Conservation (phyloP, 1,284 basidiomycete genomes). For the Gymnopus androsaceus region DNA sequence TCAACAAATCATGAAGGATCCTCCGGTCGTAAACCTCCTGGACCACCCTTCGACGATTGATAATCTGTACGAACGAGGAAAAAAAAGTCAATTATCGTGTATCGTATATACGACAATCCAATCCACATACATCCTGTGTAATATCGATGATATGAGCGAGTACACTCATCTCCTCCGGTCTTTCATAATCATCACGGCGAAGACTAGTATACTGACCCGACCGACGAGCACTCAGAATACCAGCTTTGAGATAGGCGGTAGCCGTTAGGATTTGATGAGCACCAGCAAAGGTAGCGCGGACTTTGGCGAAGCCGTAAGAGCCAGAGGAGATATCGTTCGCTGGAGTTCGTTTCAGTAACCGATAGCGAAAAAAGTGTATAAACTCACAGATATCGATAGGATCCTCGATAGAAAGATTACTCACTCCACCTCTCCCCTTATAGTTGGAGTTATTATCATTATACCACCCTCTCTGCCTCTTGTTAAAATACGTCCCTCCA, state of each 20-base stretch:
- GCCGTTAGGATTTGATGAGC: conserved; percentile 84
- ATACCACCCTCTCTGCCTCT: conserved; percentile 78
- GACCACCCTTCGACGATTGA: conserved; percentile 70
- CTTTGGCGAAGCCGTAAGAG: conserved; percentile 83
- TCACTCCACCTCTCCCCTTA: conserved; percentile 38
- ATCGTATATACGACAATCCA: too few relatives aligned
- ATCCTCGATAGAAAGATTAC: conserved; percentile 88
- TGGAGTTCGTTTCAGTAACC: conserved; percentile 31
- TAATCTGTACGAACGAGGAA: conserved; percentile 46
- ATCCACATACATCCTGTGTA: conserved; percentile 69
- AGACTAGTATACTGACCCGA: conserved; percentile 49
- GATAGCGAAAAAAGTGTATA: conserved; percentile 4
- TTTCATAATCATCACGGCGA: conserved; percentile 37
- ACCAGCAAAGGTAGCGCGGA: conserved; percentile 83
- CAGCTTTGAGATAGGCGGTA: conserved; percentile 55
- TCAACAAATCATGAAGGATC: conserved; percentile 62
- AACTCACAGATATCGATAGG: conserved; percentile 86
- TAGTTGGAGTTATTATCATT: conserved; percentile 1
- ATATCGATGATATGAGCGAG: conserved; percentile 81
- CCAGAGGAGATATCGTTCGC: conserved; percentile 93
- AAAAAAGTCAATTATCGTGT: conserved; percentile 14
- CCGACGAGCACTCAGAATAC: conserved; percentile 56
- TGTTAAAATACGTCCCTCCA: conserved; percentile 85
- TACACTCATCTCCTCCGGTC: conserved; percentile 76
- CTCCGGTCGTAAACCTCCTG: conserved; percentile 69